Evolutionary conservation across 768 basidiomycete genomes (phyloP), one percentile per base, ranked within the genome.

Genomic region (Symmetrospora coprosmae): DNA sequence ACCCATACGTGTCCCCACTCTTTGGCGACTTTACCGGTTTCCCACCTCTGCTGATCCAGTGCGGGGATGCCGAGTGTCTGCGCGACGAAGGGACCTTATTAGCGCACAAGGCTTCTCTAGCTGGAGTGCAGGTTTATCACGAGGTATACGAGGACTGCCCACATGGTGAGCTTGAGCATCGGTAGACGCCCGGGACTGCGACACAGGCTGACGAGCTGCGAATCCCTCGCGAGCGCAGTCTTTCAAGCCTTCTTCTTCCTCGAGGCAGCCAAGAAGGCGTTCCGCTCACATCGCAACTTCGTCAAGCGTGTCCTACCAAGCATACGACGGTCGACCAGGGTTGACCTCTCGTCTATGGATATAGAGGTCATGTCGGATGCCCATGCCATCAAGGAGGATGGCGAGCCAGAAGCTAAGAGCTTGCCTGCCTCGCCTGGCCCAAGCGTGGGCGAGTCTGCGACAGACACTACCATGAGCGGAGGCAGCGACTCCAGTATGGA

Each of bases 1-100:
- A 99, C 71, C 92, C 92, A 9, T 99, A 99, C 67, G 92, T 85
- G 9, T 90, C 87, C 61, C 92, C 88, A 0, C 75, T 99, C 16
- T 99, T 99, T 66, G 92, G 94, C 19, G 81, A 89, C 70, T 84
- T 91, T 63, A 74, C 76, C 9, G 85, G 84, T 7, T 75, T 99
- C 17, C 92, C 92, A 9, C 92, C 92, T 0, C 70, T 97, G 68
- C 78, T 97, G 11, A 84, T 96, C 39, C 89, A 92, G 70, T 83
- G 82, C 1, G 92, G 92, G 17, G 92, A 96, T 64, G 84, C 87
- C 1, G 92, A 99, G 70, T 88, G 94, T 0, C 76, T 99, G n/a
- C 77, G 89, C 27, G 92, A 99, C 68, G 92, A 97, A 71, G 84
- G 87, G 23, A 84, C 84, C 16, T 78, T 99, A 8, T 72, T 97